phyloP scores from a whole-genome alignment of 768 basidiomycete species.

The Atractiella rhizophila region DNA sequence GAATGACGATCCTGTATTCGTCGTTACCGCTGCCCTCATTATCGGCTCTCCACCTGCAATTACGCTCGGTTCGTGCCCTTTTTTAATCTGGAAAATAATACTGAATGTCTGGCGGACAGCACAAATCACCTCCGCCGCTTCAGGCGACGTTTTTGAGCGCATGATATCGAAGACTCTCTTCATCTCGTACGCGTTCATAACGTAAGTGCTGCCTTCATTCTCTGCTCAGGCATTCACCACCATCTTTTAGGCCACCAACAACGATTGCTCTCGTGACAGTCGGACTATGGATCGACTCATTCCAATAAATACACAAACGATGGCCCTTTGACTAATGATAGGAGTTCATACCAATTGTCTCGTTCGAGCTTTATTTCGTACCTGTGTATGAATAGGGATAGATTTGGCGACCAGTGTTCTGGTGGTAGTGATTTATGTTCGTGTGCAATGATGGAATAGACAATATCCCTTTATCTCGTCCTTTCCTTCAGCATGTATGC shows the following conservation, averaged over 20 bases:
- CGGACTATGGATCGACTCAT: constrained; percentile 29
- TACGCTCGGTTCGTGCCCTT: constrained; percentile 15
- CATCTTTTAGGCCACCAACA: too few species aligned
- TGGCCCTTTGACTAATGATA: background rate
- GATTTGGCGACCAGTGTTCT: too few species aligned
- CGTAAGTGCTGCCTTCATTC: too few species aligned
- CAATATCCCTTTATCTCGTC: too few species aligned
- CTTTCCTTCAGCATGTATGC: too few species aligned
- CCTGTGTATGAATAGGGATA: too few species aligned
- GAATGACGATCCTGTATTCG: constrained; percentile 48
- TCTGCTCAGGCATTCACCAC: too few species aligned
- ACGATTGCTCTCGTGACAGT: constrained; percentile 51
- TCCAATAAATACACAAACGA: constrained; percentile 9
- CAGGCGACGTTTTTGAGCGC: constrained; percentile 68
- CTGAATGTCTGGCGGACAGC: constrained; percentile 8
- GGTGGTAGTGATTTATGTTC: too few species aligned
- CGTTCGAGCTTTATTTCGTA: too few species aligned
- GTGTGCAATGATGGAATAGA: too few species aligned
- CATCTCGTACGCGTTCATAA: constrained; percentile 71
- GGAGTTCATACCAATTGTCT: too few species aligned
- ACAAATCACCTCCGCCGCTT: constrained; percentile 53
- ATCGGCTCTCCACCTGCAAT: constrained; percentile 23
- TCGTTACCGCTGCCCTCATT: constrained; percentile 58
- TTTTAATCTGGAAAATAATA: background rate
- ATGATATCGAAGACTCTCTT: constrained; percentile 53